Base-by-base conservation (phyloP, 2,329 filamentous ascomycete genomes). In the Cladosporium sp. region DNA sequence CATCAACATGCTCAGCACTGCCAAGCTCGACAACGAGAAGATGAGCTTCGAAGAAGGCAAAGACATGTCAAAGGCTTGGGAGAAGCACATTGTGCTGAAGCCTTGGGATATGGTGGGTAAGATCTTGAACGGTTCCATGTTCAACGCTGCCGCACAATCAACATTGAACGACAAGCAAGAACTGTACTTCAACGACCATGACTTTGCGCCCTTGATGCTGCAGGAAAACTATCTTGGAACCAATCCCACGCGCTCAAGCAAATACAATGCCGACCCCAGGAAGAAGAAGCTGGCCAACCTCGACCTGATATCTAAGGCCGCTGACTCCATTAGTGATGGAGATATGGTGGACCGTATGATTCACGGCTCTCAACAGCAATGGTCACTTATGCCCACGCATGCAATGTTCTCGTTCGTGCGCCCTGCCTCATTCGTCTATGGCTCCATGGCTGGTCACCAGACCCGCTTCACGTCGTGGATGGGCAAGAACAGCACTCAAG, bases 151-250 rank as follows among this genome's bases (percentile, higher is more conserved):
- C 51, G 95, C 91, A 75, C 95, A 90, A 65, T 80, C 90, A 3
- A 96, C 91, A 0, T 78, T 99, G 37, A 97, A 97, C 71, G 93
- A 99, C 74, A 99, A 99, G 80, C 94, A 95, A 63, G 93, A 99
- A 75, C 84, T 99, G 1, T 99, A 99, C 74, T 99, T 99, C 80
- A 97, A 99, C 73, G 94, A 99, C 68, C 94, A 99, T 70, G 94
- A 99, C 68, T 96, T 97, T 76, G 97, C 92, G 69, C 94, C 88
- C 70, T 80, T 99, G 55, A 97, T 99, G 94, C 86, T 99, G 49
- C 94, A 99, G 72, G 95, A 99, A 74, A 99, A 99, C 71, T 99
- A 99, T 67, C 81, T 99, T 12, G 88, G 86, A 63, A 92, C 91
- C 1, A 90, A 87, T 61, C 94, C 94, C 3, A 81, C 86, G 61